Evolutionary conservation across 169 alveolate genomes (phyloP).

Genomic region (Babesia caballi): DNA sequence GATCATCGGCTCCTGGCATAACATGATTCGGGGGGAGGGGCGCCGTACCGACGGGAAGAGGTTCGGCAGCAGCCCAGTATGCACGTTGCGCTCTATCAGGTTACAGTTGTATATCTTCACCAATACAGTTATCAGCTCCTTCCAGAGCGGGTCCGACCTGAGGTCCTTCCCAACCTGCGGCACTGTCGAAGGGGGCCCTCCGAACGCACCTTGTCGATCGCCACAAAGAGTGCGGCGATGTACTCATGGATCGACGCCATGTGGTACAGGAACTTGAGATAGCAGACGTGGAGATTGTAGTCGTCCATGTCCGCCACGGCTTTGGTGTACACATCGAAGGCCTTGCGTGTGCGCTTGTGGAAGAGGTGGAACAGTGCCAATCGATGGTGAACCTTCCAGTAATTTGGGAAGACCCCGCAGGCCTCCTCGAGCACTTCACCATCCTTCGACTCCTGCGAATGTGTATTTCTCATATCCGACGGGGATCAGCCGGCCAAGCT

Average conservation of each 20-base stretch:
- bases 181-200: too few relatives aligned
- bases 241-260: slow-evolving; percentile 78
- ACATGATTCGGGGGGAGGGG: too few relatives aligned
- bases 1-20: slow-evolving; percentile 9
- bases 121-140: slow-evolving; percentile 61
- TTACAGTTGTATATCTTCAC: slow-evolving; percentile 74
- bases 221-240: slow-evolving; percentile 65
- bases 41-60: slow-evolving; percentile 57
- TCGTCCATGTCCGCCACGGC: slow-evolving; percentile 34
- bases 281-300: slow-evolving; percentile 39
- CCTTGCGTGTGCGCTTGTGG: slow-evolving; percentile 20
- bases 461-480: not conserved
- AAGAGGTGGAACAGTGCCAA: slow-evolving; percentile 51
- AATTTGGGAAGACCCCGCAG: slow-evolving; percentile 43
- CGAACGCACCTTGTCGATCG: slow-evolving; percentile 45
- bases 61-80: slow-evolving; percentile 65
- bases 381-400: slow-evolving; percentile 60
- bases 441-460: slow-evolving; percentile 26
- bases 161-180: slow-evolving; percentile 70
- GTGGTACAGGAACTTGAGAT: slow-evolving; percentile 70
- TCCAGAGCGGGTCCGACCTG: slow-evolving; percentile 73
- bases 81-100: slow-evolving; percentile 49
- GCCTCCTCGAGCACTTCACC: slow-evolving; percentile 48
- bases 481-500: too few relatives aligned
- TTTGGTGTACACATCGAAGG: slow-evolving; percentile 40